Evolutionary conservation across 306 rosid species (phyloP).

Genomic region (Acmispon strigosus): DNA sequence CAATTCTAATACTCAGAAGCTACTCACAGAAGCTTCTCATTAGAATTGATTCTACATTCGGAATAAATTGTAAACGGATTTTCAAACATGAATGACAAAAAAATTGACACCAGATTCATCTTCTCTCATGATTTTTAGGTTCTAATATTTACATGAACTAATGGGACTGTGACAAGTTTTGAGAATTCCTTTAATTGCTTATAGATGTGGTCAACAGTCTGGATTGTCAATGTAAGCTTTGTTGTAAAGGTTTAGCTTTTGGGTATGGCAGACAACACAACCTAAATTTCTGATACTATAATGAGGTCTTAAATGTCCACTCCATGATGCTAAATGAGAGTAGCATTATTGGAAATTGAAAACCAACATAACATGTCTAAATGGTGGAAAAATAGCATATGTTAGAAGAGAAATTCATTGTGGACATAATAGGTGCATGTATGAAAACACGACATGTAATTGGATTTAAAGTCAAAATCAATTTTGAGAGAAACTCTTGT

Average conservation of each 20-base stretch:
- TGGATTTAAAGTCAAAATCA: no score
- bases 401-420: background rate
- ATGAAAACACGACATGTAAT: no score
- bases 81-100: background rate
- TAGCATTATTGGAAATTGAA: background rate
- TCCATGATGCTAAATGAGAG: background rate
- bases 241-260: background rate
- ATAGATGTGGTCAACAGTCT: background rate
- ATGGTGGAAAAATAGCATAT: background rate
- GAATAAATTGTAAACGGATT: no score
- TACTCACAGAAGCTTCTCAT: no score
- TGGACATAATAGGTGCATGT: background rate
- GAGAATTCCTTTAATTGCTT: background rate
- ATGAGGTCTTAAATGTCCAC: background rate
- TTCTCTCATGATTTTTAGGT: constrained; percentile 11
- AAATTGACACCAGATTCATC: constrained; percentile 37
- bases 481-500: no score
- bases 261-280: background rate
- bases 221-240: background rate
- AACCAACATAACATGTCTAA: background rate
- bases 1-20: no score
- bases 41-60: no score
- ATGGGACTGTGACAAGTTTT: constrained; percentile 30
- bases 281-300: background rate
- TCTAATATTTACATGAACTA: background rate